Base-by-base conservation (phyloP, 257 asterid genomes). In the Ajuga chamaepitys region DNA sequence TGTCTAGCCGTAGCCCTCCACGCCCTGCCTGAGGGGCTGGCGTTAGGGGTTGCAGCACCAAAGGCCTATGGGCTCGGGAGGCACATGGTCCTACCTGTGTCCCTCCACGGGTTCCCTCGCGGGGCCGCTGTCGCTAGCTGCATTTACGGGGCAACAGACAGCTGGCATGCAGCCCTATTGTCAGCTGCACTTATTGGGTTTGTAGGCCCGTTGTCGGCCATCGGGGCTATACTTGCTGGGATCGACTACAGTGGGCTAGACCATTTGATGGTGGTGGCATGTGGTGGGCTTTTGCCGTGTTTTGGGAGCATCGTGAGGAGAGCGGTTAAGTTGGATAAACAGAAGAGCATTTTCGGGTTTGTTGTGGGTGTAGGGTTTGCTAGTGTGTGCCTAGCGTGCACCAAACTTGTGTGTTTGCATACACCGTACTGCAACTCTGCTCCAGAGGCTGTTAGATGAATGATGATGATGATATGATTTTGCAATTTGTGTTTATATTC, bases 41-140 rank as follows among this genome's bases (percentile, higher is more conserved):
- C 97, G 0, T 63, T 94, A 45, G 99, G 99, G 21, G 99, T 94
- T 9, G 99, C 97, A 16, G 99, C 97, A 62, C 99, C 99, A 21
- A 90, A 90, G 74, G 99, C 99, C 0, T 90, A 90, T 8, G 99
- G 97, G 12, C 89, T 90, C 0, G 99, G 99, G 34, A 77, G 86
- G 71, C 94, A 93, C 83, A 93, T 93, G 95, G 95, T 93, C 67
- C 94, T 93, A 14, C 99, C 99, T 0, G 99, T 87, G 38, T 87
- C 97, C 45, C 85, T 89, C 59, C 99, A 93, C 7, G 99, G 99
- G 11, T 82, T 93, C 61, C 97, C 97, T 2, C 85, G 97, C 2
- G 99, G 99, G 21, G 96, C 99, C 0, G 99, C 97, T 11, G 99
- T 87, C 4, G 97, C 99, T 5, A 93, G 99, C 82, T 89, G 99